Percentiles rank a stretch among this genome's conserved stretches.
These are phyloP conservation scores for Penicillium corylophilum DNA, from an alignment of 2,329 filamentous ascomycete species.

Conservation along the genomic window DNA sequence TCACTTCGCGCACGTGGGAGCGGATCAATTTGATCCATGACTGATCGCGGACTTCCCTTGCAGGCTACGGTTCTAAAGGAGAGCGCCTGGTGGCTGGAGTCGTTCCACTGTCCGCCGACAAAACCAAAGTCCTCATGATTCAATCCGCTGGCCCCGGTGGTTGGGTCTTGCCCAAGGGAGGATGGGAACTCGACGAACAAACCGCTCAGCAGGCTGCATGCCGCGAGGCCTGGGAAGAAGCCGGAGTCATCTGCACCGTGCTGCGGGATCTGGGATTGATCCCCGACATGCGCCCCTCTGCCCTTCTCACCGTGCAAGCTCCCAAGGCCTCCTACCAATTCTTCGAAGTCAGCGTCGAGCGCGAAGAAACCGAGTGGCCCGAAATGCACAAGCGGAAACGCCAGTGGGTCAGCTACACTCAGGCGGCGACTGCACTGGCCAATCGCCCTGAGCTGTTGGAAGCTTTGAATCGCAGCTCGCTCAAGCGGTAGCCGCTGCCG, in stretches of 20 bases:
- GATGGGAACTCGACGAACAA: slow-evolving; percentile 93
- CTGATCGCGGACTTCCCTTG: slow-evolving; percentile 20
- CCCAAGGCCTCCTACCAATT: slow-evolving; percentile 65
- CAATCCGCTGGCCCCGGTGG: slow-evolving; percentile 87
- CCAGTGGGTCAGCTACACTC: slow-evolving; percentile 81
- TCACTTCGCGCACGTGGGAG: slow-evolving; percentile 23
- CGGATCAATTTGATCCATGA: slow-evolving; percentile 7
- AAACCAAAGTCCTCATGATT: slow-evolving; percentile 85
- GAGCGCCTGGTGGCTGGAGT: slow-evolving; percentile 94
- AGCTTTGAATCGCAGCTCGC: slow-evolving; percentile 77
- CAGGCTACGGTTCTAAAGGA: slow-evolving; percentile 88
- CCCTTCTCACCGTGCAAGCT: slow-evolving; percentile 55
- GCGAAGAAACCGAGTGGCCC: slow-evolving; percentile 85
- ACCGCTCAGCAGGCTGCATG: slow-evolving; percentile 79
- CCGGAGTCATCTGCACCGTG: slow-evolving; percentile 82
- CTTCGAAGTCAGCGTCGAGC: slow-evolving; percentile 80
- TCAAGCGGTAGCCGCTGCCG: slow-evolving; percentile 50
- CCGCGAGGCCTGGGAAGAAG: slow-evolving; percentile 97
- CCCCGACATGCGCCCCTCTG: slow-evolving; percentile 67
- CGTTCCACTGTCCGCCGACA: slow-evolving; percentile 83
- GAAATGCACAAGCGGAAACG: slow-evolving; percentile 89
- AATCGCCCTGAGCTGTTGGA: slow-evolving; percentile 83
- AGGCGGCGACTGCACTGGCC: slow-evolving; percentile 75
- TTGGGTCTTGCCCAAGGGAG: slow-evolving; percentile 97
- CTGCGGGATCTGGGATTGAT: slow-evolving; percentile 85